Evolutionary conservation across 1,284 basidiomycete species (phyloP), one percentile per base, ranked within the genome.

Genomic region (Mycosarcoma mackinlayi): DNA sequence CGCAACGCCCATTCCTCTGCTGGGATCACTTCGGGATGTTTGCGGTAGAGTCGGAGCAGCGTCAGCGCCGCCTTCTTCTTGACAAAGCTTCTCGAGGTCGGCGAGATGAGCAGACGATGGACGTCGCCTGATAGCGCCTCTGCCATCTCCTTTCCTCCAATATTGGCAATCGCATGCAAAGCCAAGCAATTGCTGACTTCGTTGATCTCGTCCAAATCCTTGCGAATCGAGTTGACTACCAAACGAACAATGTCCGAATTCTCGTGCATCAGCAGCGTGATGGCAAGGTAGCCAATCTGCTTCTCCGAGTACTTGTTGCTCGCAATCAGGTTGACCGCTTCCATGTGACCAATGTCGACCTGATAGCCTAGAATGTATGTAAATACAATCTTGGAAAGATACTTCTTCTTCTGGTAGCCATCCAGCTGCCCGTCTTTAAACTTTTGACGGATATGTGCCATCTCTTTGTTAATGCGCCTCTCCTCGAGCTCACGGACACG

Each of bases 401-500:
- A 96, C 90, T 98, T 98, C 86, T 98, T 98, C 88, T 95, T 96
- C 86, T 97, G 94, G 84, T 98, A 96, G 27, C 95, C 95, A 78
- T 98, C 94, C 74, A 98, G 85, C 81, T 94, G 94, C 18, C 94
- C 95, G 78, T 98, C 95, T 87, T 97, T 97, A 87, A 99, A 98
- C 85, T 97, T 94, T 86, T 95, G 94, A 54, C 96, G 88, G 75
- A 99, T 98, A 81, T 98, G 97, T 1, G 96, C 95, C 95, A 99
- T 98, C 85, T 99, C 96, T 84, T 96, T 94, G 85, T 98, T 98
- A 78, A 98, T 96, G 56, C 95, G 86, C 85, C 97, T 97, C 87
- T 98, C 95, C 82, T 95, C 94, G 19, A 75, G 67, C 57, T 81
- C 78, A 25, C 76, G 67, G 14, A 76, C 73, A 21, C 74, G 56